Evolutionary conservation across 306 rosid genomes (phyloP).

Genomic region (Purshia tridentata): DNA sequence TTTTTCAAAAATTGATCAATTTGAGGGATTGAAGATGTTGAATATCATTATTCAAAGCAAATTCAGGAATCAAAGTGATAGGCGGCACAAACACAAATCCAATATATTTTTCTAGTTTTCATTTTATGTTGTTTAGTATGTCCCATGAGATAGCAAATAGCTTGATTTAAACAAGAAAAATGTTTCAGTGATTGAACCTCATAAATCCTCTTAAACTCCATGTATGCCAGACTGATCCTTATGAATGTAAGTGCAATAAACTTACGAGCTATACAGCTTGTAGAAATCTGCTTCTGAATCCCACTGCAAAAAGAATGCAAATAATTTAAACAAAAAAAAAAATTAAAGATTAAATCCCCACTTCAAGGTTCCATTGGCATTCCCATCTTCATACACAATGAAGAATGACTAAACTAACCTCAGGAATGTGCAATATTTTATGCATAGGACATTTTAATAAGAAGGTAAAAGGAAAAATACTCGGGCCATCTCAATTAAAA

Average conservation of each 20-base stretch:
- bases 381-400: too few species aligned
- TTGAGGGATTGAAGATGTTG: too few species aligned
- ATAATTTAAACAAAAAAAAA: not conserved
- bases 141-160: slow-evolving; percentile 9
- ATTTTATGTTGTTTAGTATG: not conserved
- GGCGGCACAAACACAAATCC: not conserved
- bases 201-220: slow-evolving; percentile 81
- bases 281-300: slow-evolving; percentile 78
- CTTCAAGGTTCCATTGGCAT: too few species aligned
- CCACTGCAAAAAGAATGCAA: slow-evolving; percentile 48
- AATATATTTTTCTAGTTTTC: not conserved
- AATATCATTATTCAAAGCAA: not conserved
- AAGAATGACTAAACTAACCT: too few species aligned
- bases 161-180: slow-evolving; percentile 1
- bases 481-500: too few species aligned
- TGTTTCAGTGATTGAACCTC: slow-evolving; percentile 58
- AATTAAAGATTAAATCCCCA: too few species aligned
- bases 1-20: too few species aligned
- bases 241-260: slow-evolving; percentile 73
- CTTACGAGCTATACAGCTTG: slow-evolving; percentile 62
- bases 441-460: too few species aligned
- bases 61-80: not conserved
- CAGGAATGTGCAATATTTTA: too few species aligned
- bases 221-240: slow-evolving; percentile 71
- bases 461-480: too few species aligned